Evolutionary conservation across 129 eudicot genomes (phyloP).

Genomic region (Arctium minus): DNA sequence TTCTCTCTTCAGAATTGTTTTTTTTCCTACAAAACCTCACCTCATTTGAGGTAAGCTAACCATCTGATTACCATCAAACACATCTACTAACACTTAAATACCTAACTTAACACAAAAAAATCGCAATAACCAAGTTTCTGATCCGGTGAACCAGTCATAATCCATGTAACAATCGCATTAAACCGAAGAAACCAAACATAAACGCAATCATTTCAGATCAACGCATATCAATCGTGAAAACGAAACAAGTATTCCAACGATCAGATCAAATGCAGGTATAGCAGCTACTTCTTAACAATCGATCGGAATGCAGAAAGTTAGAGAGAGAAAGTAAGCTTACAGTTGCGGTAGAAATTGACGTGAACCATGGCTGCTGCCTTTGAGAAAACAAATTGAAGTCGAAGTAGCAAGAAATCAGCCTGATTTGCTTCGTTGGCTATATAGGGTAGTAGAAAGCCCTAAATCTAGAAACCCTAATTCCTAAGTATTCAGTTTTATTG

Average conservation of each 20-base stretch:
- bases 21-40: not conserved
- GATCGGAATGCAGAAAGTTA: not conserved
- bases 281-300: not conserved
- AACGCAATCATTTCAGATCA: not conserved
- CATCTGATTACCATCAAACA: not conserved
- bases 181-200: not conserved
- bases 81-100: not conserved
- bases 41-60: not conserved
- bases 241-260: not conserved
- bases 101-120: not conserved
- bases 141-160: not conserved
- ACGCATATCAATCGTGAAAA: not conserved
- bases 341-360: conserved; percentile 32
- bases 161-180: not conserved
- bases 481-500: not conserved
- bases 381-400: not conserved
- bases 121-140: not conserved
- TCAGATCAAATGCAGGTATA: not conserved
- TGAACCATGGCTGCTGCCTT: conserved; percentile 33
- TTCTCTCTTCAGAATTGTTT: not conserved
- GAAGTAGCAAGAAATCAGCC: not conserved
- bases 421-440: not conserved
- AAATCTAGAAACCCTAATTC: not conserved
- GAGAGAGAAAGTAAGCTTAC: conserved; percentile 16
- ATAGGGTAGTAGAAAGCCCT: not conserved